These are phyloP conservation scores for Chionographis japonica DNA, from an alignment of 106 monocot genomes.

Conservation along the genomic window DNA sequence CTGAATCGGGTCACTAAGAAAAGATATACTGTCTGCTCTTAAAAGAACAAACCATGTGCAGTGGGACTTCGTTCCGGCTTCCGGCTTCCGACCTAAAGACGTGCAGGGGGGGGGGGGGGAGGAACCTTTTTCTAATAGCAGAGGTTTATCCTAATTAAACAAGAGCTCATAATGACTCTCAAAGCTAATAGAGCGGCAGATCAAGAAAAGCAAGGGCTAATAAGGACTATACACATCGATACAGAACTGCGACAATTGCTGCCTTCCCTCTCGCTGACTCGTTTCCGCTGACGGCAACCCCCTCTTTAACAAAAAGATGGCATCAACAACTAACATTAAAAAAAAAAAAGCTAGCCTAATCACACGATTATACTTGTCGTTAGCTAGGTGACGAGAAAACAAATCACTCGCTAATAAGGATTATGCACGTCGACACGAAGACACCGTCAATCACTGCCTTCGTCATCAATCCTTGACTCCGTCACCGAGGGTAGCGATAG, in stretches of 20 bases:
- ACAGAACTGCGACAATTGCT: too few species aligned
- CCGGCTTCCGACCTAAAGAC: not conserved
- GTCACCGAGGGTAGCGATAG: too few species aligned
- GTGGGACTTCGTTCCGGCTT: not conserved
- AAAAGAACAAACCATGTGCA: too few species aligned
- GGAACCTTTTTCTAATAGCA: not conserved
- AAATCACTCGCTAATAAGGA: not conserved
- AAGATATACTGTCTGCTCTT: too few species aligned
- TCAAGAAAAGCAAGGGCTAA: not conserved
- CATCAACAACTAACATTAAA: too few species aligned
- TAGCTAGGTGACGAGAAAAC: constrained; percentile 1
- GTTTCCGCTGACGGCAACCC: too few species aligned
- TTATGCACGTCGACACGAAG: not conserved
- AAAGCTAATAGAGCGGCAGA: not conserved
- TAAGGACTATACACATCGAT: too few species aligned
- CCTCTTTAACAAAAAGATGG: too few species aligned
- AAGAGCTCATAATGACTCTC: not conserved
- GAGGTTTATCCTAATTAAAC: not conserved
- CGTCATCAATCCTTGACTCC: too few species aligned
- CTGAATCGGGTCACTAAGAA: too few species aligned
- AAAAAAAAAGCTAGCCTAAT: too few species aligned
- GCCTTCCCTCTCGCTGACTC: too few species aligned
- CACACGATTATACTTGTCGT: not conserved
- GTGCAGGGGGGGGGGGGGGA: not conserved
- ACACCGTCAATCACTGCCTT: not conserved